phyloP scores from a whole-genome alignment of 2,329 filamentous ascomycete genomes.

The Pseudogymnoascus sp. region DNA sequence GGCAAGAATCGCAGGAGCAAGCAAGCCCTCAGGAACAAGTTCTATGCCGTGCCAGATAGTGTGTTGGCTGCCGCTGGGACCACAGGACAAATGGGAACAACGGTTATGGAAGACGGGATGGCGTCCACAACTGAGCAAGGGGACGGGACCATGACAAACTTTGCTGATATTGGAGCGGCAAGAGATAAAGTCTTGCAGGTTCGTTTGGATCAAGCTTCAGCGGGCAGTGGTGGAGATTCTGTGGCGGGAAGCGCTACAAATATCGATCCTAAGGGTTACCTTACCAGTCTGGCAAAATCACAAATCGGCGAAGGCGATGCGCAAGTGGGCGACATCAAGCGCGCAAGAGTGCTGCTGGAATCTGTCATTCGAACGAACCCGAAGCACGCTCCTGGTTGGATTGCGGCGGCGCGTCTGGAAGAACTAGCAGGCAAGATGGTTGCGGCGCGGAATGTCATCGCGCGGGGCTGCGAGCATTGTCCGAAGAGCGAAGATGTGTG shows the following conservation, averaged over 20 bases:
- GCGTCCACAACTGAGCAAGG: conserved; percentile 43
- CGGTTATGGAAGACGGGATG: conserved; percentile 71
- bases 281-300: conserved; percentile 81
- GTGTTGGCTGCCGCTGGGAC: conserved; percentile 83
- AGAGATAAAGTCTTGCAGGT: conserved; percentile 93
- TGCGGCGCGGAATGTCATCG: conserved; percentile 79
- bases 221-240: conserved; percentile 61
- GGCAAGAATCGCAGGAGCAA: conserved; percentile 85
- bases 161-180: conserved; percentile 92
- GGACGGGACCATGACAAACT: conserved; percentile 95
- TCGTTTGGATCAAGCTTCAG: conserved; percentile 82
- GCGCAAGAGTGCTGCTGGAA: conserved; percentile 84
- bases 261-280: conserved; percentile 91
- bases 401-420: conserved; percentile 86
- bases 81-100: conserved; percentile 75
- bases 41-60: conserved; percentile 95
- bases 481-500: conserved; percentile 93
- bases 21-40: conserved; percentile 73
- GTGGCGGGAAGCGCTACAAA: conserved; percentile 75
- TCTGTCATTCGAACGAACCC: conserved; percentile 97
- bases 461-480: conserved; percentile 80
- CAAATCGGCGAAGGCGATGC: conserved; percentile 72
- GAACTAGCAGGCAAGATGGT: conserved; percentile 89
- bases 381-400: conserved; percentile 90
- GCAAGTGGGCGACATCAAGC: conserved; percentile 89